phyloP scores from a whole-genome alignment of 257 asterid species.

The Nicotiana undulata region DNA sequence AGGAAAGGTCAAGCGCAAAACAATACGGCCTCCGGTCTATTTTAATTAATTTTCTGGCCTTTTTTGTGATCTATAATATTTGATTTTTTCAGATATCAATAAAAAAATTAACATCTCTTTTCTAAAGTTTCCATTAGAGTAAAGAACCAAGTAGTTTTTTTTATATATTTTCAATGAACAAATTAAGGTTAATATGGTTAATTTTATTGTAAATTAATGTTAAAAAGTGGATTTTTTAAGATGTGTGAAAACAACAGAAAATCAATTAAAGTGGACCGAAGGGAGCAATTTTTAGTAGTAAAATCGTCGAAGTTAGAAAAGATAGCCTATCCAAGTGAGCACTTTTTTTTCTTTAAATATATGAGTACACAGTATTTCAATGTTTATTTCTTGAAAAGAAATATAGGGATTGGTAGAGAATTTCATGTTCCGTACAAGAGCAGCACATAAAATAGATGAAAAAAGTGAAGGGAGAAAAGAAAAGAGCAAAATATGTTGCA shows the following conservation, averaged over 20 bases:
- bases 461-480: not conserved
- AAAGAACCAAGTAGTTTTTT: no score
- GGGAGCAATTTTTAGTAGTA: not conserved
- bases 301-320: not conserved
- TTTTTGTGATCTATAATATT: no score
- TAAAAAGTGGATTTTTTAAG: no score
- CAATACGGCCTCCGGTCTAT: not conserved
- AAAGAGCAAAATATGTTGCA: not conserved
- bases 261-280: no score
- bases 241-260: no score
- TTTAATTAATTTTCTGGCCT: no score
- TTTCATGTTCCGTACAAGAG: constrained; percentile 7
- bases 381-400: not conserved
- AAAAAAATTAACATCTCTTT: no score
- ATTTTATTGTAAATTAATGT: no score
- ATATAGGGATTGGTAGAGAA: constrained; percentile 10
- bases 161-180: no score
- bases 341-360: not conserved
- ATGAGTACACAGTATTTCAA: not conserved
- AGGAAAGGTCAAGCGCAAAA: not conserved
- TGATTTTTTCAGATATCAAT: no score
- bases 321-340: not conserved
- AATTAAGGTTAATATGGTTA: no score
- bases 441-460: not conserved
- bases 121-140: no score